Base-by-base conservation (phyloP, 441 rosid genomes). In the Croton setiger region DNA sequence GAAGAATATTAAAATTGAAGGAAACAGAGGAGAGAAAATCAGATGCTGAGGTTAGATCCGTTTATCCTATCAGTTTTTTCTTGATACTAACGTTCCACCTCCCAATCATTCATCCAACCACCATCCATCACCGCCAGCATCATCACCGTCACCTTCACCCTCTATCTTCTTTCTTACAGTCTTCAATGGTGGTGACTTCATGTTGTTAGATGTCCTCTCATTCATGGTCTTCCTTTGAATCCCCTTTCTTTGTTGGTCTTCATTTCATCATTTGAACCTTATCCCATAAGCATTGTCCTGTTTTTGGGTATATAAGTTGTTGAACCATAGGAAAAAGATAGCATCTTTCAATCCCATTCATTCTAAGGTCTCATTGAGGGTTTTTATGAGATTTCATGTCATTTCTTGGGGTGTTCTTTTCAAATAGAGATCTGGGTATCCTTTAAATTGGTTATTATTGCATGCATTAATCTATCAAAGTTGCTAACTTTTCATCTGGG, bases 61-160 rank as follows among this genome's bases (percentile, higher is more conserved):
- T 63, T 68, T 39, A 1, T 20, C 18, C 15, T 35, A 39, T 52
- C 70, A 23, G 64, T 35, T 27, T 27, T 27, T 27, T 27, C 2
- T 66, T 74, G 83, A 79, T 76, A 20, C 80, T 79, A 71, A 74
- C 79, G 71, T 59, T 70, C 67, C 73, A 81, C 82, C 79, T 15
- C 67, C 61, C 76, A 58, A 56, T 7, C 48, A 64, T 60, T 47
- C 21, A 18, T 63, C 49, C 52, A 15, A 3, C 64, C 66, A 36
- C 47, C 43, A 7, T 45, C 53, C 41, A 33, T 13, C 72, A 43
- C 56, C 65, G 7, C 21, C 62, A 31, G 15, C 64, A 31, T 43
- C 39, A 53, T 35, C 44, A 45, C 0, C 49, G 15, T 13, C 49
- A 45, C 0, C 3, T 10, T 44, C 23, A 60, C 18, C 44, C 47